Base-by-base conservation (phyloP, 495 filamentous ascomycete species). In the Jackrogersella minutella region DNA sequence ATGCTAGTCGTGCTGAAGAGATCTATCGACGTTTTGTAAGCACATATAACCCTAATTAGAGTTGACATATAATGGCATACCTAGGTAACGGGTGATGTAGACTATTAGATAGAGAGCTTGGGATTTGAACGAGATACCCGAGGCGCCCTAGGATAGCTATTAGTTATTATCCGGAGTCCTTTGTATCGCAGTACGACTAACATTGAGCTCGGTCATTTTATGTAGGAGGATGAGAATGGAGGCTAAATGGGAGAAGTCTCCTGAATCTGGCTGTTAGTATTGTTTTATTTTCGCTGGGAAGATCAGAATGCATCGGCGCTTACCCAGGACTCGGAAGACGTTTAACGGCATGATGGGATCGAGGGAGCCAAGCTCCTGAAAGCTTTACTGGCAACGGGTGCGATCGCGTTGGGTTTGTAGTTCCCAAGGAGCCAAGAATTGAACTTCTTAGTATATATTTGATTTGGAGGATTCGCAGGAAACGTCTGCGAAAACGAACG, bases 81-180 rank as follows among this genome's bases (percentile, higher is more conserved):
- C 92, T 60, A 97, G 86, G 79, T 99, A 99, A 61, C 95, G 86
- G 46, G 93, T 94, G 19, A 93, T 72, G 78, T 98, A 99, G 56
- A 99, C 96, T 34, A 96, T 80, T 63, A 98, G 78, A 79, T 99
- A 99, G 34, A 99, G 82, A 22, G 87, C 89, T 83, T 99, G 95
- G 52, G 95, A 97, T 77, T 98, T 98, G 84, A 98, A 97, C 4
- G 95, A 98, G 78, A 99, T 90, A 62, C 95, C 95, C 10, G 94
- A 89, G 71, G 93, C 97, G 82, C 93, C 96, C 95, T 99, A 81
- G 14, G 36, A 34, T 14, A 51, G 46, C 3, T n/a, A 57, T 70
- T 66, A 74, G 71, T 60, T 39, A 43, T 41, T 31, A 46, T 57
- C 6, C 13, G 4, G 26, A 40, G 39, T 22, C 36, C 28, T 54